Conservation (phyloP, 768 basidiomycete species). For the Exsudoporus frostii region DNA sequence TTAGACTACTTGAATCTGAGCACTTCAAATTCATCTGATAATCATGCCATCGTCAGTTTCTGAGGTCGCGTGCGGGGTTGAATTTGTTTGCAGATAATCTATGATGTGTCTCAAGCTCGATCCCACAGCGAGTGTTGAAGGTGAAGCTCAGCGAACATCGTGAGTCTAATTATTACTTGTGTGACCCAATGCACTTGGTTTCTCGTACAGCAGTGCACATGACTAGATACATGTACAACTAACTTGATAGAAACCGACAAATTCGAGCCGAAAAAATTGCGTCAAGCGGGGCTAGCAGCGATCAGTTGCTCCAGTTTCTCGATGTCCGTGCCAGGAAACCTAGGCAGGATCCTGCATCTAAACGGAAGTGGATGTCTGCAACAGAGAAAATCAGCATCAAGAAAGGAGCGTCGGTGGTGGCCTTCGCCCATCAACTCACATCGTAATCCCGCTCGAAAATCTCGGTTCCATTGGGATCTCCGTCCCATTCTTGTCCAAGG, state of each 20-base stretch:
- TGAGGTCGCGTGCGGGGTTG: too few relatives aligned
- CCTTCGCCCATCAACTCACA: neutral
- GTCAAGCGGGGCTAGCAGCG: neutral
- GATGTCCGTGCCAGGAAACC: neutral
- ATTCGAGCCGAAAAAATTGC: neutral
- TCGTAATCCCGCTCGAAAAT: neutral
- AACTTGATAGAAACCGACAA: neutral
- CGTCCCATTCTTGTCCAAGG: constrained; percentile 3
- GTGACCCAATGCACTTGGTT: neutral
- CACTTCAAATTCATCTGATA: neutral
- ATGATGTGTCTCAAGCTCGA: neutral
- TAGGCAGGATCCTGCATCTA: neutral
- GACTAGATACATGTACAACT: too few relatives aligned
- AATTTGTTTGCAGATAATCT: neutral
- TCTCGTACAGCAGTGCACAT: too few relatives aligned
- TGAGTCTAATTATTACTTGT: too few relatives aligned
- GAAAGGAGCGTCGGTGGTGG: neutral
- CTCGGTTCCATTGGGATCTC: constrained; percentile 7
- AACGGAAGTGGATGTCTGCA: neutral
- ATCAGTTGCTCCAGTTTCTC: neutral
- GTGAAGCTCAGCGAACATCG: too few relatives aligned
- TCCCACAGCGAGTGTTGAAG: neutral
- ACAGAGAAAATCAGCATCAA: neutral
- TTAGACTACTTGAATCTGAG: too few relatives aligned
- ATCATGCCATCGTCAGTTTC: neutral